Evolutionary conservation across 1,284 basidiomycete species (phyloP).

Genomic region (Inonotus obliquus): DNA sequence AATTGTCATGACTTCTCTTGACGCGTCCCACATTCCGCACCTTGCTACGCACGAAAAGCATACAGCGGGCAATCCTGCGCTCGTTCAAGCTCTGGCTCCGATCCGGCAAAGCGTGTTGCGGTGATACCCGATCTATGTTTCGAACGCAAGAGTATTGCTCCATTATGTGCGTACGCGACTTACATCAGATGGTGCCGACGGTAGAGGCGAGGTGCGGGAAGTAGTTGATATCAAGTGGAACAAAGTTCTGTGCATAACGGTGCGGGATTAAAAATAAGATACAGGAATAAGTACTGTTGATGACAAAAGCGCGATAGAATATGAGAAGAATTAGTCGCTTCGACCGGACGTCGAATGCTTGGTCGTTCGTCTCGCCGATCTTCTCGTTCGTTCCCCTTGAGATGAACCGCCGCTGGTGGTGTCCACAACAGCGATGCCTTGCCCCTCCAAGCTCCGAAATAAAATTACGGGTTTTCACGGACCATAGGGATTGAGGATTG

Average conservation of each 20-base stretch:
- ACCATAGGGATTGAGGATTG: no score
- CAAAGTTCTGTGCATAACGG: conserved; percentile 55
- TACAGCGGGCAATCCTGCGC: not conserved
- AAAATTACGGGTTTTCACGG: no score
- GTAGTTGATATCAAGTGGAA: conserved; percentile 53
- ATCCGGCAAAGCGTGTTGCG: conserved; percentile 26
- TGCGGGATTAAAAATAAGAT: conserved; percentile 69
- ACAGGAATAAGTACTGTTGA: no score
- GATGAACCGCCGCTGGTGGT: no score
- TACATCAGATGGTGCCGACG: conserved; percentile 19
- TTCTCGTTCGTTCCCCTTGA: no score
- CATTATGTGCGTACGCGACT: conserved; percentile 44
- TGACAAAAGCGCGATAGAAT: no score
- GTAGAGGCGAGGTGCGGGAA: conserved; percentile 25
- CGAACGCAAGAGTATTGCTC: conserved; percentile 56
- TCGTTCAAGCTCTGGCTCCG: conserved; percentile 12
- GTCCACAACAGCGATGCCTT: no score
- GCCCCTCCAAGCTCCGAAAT: no score
- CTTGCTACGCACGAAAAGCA: not conserved
- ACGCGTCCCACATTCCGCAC: conserved; percentile 9
- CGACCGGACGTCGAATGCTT: no score
- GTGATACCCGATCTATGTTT: conserved; percentile 67
- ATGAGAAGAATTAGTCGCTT: no score
- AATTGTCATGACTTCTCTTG: conserved; percentile 15
- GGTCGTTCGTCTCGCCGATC: no score